Evolutionary conservation across 2,329 filamentous ascomycete genomes (phyloP), one percentile per base, ranked within the genome.

Genomic region (Fonsecaea erecta): DNA sequence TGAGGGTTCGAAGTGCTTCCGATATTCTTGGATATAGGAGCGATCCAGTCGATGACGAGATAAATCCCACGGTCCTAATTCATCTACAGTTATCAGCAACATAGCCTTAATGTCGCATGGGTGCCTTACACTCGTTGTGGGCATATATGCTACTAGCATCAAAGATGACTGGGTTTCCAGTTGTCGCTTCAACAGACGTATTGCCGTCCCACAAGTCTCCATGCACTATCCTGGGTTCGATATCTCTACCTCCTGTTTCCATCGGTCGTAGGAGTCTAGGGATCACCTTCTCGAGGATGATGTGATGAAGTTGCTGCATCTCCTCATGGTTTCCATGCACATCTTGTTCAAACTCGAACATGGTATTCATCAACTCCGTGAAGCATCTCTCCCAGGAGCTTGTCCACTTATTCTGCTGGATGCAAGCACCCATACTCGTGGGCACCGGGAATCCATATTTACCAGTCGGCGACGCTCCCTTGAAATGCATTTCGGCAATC

Each of bases 201-300:
- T 81, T 81, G 1, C 72, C 74, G 40, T 81, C 75, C 78, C 77
- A 81, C 3, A 80, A 65, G 66, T 80, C 77, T 0, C 77, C 78
- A 64, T 79, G 77, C 14, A 79, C 75, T 43, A 80, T 67, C 24
- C 67, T 63, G 18, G 72, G 72, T 54, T 72, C 72, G 30, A 74
- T 60, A 2, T 35, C 53, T 51, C 71, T 52, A 6, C 73, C 70
- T 43, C 71, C 70, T 40, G 63, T 65, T 55, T 73, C 63, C 2
- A 74, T 66, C 30, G 62, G 57, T 11, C 70, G 70, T 3, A 74
- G 46, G 8, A 77, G 64, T 21, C 70, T 66, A 1, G 77, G 78
- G 18, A 79, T 74, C 18, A 79, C 71, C 8, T 71, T 11, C 3
- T 24, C 9, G 7, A 21, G 40, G 8, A 46, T 24, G 6, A 24